Evolutionary conservation across 2,329 filamentous ascomycete species (phyloP).

Genomic region (Paecilomyces variotii): DNA sequence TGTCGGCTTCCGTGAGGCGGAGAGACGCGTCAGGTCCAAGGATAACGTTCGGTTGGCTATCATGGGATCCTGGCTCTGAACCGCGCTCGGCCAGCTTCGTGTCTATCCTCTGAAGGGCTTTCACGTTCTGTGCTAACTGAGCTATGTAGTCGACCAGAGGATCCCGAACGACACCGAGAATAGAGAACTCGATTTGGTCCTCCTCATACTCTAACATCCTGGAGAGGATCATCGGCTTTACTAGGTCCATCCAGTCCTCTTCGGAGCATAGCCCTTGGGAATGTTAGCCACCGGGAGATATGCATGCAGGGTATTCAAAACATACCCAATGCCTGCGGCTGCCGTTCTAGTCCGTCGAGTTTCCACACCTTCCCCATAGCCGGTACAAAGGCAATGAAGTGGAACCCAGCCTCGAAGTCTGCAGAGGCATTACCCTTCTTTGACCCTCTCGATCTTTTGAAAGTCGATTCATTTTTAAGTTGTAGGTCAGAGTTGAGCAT

Average conservation of each 20-base stretch:
- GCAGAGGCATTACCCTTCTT: slow-evolving; percentile 38
- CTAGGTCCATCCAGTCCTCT: slow-evolving; percentile 59
- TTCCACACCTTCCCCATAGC: slow-evolving; percentile 71
- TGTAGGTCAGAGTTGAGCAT: slow-evolving; percentile 63
- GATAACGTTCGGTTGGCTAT: slow-evolving; percentile 15
- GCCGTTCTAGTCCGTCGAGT: slow-evolving; percentile 72
- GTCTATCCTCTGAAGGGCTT: slow-evolving; percentile 34
- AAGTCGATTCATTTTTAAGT: slow-evolving; percentile 42
- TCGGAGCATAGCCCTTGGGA: slow-evolving; percentile 32
- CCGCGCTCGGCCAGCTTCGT: slow-evolving; percentile 9
- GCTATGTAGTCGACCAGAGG: slow-evolving; percentile 46
- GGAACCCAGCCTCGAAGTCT: slow-evolving; percentile 59
- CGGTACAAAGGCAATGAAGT: slow-evolving; percentile 86
- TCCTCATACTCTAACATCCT: slow-evolving; percentile 62
- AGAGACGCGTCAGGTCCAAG: slow-evolving; percentile 30
- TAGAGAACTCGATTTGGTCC: slow-evolving; percentile 63
- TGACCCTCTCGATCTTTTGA: slow-evolving; percentile 21
- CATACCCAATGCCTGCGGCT: slow-evolving; percentile 57
- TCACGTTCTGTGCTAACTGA: slow-evolving; percentile 39
- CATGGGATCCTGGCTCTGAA: slow-evolving; percentile 1
- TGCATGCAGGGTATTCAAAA: neutral
- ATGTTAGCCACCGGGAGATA: slow-evolving; percentile 6
- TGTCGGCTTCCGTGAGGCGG: slow-evolving; percentile 20
- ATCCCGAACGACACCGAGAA: slow-evolving; percentile 66
- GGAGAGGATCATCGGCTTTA: slow-evolving; percentile 55